Evolutionary conservation across 352 stramenopile genomes (phyloP).

Genomic region (Phytophthora colocasiae): DNA sequence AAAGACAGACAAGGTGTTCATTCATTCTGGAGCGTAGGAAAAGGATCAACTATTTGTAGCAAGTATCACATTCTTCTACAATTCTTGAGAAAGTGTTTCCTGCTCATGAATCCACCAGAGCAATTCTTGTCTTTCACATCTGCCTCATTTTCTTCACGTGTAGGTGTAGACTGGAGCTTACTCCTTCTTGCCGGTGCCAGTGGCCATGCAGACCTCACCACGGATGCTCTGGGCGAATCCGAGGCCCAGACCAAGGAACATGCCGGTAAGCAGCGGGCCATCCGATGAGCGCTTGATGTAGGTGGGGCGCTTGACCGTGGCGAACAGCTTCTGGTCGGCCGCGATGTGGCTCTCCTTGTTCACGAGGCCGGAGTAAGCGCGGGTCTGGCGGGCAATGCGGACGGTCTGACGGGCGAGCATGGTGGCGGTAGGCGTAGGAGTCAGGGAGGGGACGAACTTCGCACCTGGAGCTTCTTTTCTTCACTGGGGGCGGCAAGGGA

Average conservation of each 20-base stretch:
- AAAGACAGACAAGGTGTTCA: constrained; percentile 3
- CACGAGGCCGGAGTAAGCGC: constrained; percentile 65
- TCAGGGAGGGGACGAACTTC: constrained; percentile 25
- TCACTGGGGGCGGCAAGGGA: constrained; percentile 20
- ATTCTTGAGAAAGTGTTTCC: too few species aligned
- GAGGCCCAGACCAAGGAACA: constrained; percentile 55
- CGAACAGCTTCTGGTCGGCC: constrained; percentile 76
- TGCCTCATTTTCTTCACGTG: neutral
- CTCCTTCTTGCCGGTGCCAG: constrained; percentile 72
- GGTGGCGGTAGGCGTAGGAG: constrained; percentile 12
- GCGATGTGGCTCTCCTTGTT: constrained; percentile 73
- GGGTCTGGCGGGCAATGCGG: constrained; percentile 42
- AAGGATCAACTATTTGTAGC: too few species aligned
- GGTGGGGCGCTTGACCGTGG: constrained; percentile 59
- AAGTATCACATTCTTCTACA: too few species aligned
- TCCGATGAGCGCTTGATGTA: constrained; percentile 76
- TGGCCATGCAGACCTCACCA: constrained; percentile 79
- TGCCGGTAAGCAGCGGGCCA: constrained; percentile 42
- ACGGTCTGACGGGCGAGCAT: constrained; percentile 68
- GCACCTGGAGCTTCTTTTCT: constrained; percentile 34
- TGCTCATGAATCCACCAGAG: too few species aligned
- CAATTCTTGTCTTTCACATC: constrained; percentile 1
- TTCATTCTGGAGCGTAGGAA: constrained; percentile 13
- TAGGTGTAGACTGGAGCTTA: constrained; percentile 31
- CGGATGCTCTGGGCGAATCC: constrained; percentile 67